Conservation (phyloP, 2,329 filamentous ascomycete species). For the Hypoxylon sp. region DNA sequence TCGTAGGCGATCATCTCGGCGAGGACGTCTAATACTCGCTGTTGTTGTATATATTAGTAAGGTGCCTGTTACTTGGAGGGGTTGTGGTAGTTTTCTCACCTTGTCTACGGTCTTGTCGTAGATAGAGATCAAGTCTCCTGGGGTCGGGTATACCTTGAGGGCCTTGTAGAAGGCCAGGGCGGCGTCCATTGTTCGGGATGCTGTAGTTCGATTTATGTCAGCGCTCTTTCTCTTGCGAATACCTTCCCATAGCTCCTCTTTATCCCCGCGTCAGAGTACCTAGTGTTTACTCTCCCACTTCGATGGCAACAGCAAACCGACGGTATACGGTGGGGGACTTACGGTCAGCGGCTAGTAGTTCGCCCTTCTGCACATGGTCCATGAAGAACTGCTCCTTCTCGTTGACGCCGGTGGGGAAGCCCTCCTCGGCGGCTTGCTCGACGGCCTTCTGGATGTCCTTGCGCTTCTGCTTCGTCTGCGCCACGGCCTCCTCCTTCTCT, state of each 20-base stretch:
- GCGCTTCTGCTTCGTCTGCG: slow-evolving; percentile 74
- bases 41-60: slow-evolving; percentile 22
- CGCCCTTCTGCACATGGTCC: slow-evolving; percentile 90
- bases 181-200: slow-evolving; percentile 79
- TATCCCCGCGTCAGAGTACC: too few relatives aligned
- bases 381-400: slow-evolving; percentile 98
- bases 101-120: slow-evolving; percentile 99
- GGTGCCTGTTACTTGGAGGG: neutral
- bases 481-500: slow-evolving; percentile 78
- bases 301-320: neutral
- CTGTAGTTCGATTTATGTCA: slow-evolving; percentile 55
- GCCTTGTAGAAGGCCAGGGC: slow-evolving; percentile 98
- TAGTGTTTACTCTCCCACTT: neutral
- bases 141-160: slow-evolving; percentile 96
- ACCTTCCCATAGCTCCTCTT: neutral
- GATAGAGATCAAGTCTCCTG: slow-evolving; percentile 91
- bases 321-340: slow-evolving; percentile 53
- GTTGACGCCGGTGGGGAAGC: slow-evolving; percentile 90
- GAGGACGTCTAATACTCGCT: slow-evolving; percentile 94
- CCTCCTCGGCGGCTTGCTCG: slow-evolving; percentile 86
- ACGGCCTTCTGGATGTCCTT: slow-evolving; percentile 81
- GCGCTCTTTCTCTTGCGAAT: slow-evolving; percentile 20
- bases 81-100: slow-evolving; percentile 62
- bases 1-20: slow-evolving; percentile 99
- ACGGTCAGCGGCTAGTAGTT: slow-evolving; percentile 86